phyloP scores from a whole-genome alignment of 495 filamentous ascomycete species.

The Penicillium ucsense region DNA sequence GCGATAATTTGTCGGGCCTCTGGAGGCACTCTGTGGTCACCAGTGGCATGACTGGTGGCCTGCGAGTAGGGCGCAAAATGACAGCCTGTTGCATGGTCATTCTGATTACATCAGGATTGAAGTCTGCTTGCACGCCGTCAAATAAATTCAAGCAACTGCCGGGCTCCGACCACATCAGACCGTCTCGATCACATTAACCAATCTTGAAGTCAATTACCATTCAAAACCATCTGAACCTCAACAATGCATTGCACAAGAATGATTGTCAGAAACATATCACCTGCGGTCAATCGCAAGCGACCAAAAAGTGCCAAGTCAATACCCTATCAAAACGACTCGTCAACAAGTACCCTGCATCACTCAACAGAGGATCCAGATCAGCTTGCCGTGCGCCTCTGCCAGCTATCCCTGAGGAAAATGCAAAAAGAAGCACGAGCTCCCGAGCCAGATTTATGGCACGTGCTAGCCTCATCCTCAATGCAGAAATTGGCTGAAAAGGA shows the following conservation, averaged over 20 bases:
- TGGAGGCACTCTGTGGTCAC: no score
- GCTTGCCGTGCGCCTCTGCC: conserved; percentile 16
- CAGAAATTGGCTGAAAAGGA: conserved; percentile 14
- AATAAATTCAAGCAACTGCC: no score
- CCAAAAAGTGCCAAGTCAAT: background rate
- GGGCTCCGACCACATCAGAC: no score
- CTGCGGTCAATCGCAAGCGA: no score
- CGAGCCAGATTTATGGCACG: conserved; percentile 16
- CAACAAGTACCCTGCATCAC: conserved; percentile 2
- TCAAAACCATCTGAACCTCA: background rate
- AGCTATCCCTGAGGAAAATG: conserved; percentile 18
- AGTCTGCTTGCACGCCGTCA: no score
- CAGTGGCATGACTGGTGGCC: no score
- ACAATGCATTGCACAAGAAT: background rate
- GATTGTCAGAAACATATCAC: background rate
- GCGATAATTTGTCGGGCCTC: no score
- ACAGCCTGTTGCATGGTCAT: no score
- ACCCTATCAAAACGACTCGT: background rate
- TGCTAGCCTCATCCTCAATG: conserved; percentile 16
- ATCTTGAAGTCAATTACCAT: no score
- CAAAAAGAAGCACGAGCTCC: conserved; percentile 14
- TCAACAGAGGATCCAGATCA: conserved; percentile 14
- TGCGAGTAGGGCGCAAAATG: no score
- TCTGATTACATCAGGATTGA: no score
- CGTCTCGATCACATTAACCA: no score